Conservation (phyloP, 169 alveolate species). For the Plasmodium vinckei region DNA sequence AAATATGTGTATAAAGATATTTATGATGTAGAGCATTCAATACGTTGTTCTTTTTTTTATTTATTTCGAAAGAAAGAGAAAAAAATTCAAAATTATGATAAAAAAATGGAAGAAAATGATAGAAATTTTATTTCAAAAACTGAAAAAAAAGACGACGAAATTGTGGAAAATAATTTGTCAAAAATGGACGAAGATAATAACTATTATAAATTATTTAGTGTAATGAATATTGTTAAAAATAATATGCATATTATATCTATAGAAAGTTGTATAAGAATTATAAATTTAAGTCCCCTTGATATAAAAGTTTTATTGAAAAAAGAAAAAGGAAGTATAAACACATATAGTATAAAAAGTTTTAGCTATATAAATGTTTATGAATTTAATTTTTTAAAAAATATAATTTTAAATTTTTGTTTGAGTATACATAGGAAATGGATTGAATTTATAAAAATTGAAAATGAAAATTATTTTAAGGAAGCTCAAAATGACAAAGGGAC, state of each 20-base stretch:
- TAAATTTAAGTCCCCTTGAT: conserved; percentile 33
- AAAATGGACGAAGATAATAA: neutral
- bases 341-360: conserved; percentile 28
- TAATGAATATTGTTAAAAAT: neutral
- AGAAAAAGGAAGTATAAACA: conserved; percentile 65
- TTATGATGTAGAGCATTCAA: neutral
- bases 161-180: neutral
- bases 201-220: conserved; percentile 28
- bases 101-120: too few relatives aligned
- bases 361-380: conserved; percentile 46
- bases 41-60: conserved; percentile 23
- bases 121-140: neutral
- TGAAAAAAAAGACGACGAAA: neutral
- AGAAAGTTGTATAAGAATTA: conserved; percentile 21
- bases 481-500: too few relatives aligned
- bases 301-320: conserved; percentile 43
- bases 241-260: conserved; percentile 23
- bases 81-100: too few relatives aligned
- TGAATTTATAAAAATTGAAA: conserved; percentile 16
- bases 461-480: conserved; percentile 17
- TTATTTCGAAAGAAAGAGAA: conserved; percentile 3
- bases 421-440: conserved; percentile 37
- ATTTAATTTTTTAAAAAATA: conserved; percentile 31
- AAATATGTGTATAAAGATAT: conserved; percentile 22
- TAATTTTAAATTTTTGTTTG: conserved; percentile 45